Conservation (phyloP, 1,284 basidiomycete genomes). For the Apiotrichum akiyoshidainum region DNA sequence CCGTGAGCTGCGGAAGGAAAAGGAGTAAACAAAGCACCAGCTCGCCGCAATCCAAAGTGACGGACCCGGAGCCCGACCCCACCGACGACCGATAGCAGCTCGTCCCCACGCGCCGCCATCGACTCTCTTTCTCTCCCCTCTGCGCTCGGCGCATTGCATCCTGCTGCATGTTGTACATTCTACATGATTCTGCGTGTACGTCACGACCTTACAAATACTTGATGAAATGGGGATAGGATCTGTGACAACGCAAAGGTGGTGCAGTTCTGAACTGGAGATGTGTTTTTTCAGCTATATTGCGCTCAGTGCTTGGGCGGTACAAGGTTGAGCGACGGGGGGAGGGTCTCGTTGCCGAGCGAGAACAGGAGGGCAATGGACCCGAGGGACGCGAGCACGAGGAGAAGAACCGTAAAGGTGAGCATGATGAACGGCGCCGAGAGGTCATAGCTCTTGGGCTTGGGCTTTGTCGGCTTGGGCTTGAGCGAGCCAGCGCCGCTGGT, state of each 20-base stretch:
- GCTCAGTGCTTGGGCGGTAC: conserved; percentile 15
- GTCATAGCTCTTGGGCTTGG: conserved; percentile 1
- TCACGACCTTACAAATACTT: neutral
- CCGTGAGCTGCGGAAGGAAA: conserved; percentile 29
- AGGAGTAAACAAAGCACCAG: conserved; percentile 2
- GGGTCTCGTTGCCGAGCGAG: conserved; percentile 42
- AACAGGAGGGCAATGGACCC: conserved; percentile 39
- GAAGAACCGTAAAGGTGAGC: conserved; percentile 39
- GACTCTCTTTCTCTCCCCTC: neutral
- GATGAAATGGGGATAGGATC: neutral
- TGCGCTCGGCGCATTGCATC: neutral
- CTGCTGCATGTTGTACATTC: conserved; percentile 7
- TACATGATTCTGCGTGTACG: conserved; percentile 1
- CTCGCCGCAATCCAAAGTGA: neutral
- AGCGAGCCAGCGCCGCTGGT: too few relatives aligned
- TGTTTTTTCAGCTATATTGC: too few relatives aligned
- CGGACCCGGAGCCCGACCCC: too few relatives aligned
- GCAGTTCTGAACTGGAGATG: neutral
- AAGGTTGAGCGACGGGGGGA: conserved; percentile 49
- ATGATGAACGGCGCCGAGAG: conserved; percentile 38
- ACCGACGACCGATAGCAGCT: too few relatives aligned
- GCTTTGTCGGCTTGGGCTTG: too few relatives aligned
- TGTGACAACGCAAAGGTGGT: too few relatives aligned
- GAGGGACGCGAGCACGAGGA: conserved; percentile 30
- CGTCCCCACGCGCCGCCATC: neutral